Conservation (phyloP, 2,329 filamentous ascomycete species). For the Zymoseptoria pseudotritici region DNA sequence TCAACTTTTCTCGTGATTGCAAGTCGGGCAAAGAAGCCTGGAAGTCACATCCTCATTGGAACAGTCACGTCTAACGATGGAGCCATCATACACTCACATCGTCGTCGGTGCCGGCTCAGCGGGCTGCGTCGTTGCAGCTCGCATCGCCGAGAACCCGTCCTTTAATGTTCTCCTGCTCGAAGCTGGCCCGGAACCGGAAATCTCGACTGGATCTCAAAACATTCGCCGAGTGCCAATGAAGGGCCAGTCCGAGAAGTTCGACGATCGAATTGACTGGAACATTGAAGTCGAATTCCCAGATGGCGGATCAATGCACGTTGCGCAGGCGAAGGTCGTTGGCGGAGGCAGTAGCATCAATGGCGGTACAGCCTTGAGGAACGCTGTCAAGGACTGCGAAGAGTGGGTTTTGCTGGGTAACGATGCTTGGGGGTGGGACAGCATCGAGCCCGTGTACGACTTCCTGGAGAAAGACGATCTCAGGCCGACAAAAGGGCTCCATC, state of each 20-base stretch:
- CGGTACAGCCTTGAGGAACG: slow-evolving; percentile 35
- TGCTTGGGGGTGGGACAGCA: slow-evolving; percentile 51
- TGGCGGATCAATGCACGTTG: slow-evolving; percentile 3
- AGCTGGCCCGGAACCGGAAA: slow-evolving; percentile 9
- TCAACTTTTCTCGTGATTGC: too few relatives aligned
- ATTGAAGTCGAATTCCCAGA: slow-evolving; percentile 1
- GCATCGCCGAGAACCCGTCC: slow-evolving; percentile 7
- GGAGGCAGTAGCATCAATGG: slow-evolving; percentile 28
- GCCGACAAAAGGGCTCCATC: background rate
- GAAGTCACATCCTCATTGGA: too few relatives aligned
- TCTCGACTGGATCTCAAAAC: slow-evolving; percentile 1
- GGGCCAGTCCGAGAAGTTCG: slow-evolving; percentile 5
- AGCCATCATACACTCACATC: too few relatives aligned
- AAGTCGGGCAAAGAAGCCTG: too few relatives aligned
- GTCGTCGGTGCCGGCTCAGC: too few relatives aligned
- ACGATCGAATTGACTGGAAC: slow-evolving; percentile 8
- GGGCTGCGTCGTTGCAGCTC: slow-evolving; percentile 7
- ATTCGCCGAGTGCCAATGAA: slow-evolving; percentile 8
- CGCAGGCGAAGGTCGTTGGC: slow-evolving; percentile 7
- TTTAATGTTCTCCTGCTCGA: slow-evolving; percentile 18
- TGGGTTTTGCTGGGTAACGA: slow-evolving; percentile 53
- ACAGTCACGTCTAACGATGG: too few relatives aligned
- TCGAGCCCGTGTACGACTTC: slow-evolving; percentile 3
- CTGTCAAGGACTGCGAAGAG: slow-evolving; percentile 45
- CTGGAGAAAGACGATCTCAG: slow-evolving; percentile 3